phyloP scores from a whole-genome alignment of 306 rosid species.

The Cicer judaicum region DNA sequence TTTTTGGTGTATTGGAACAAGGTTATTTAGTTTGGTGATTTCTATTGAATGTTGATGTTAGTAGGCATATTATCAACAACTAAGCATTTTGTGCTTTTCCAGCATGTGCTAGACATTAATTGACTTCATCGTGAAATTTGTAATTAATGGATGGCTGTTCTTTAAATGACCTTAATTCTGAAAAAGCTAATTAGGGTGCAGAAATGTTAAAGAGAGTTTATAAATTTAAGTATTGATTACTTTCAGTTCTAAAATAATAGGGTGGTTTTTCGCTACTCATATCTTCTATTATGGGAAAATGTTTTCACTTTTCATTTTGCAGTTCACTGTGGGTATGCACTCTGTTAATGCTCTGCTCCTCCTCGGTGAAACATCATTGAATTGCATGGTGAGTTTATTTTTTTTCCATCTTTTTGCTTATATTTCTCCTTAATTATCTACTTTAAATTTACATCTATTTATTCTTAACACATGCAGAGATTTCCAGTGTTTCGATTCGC shows the following conservation, averaged over 20 bases:
- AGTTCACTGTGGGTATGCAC: conserved; percentile 81
- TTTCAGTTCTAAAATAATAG: conserved; percentile 21
- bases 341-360: conserved; percentile 80
- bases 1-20: too few relatives aligned
- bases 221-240: neutral
- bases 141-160: neutral
- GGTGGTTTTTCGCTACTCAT: neutral
- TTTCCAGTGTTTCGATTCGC: conserved; percentile 84
- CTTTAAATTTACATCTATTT: conserved; percentile 31
- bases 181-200: neutral
- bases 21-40: conserved; percentile 5
- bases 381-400: conserved; percentile 70
- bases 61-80: neutral
- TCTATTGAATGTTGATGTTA: conserved; percentile 24
- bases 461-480: conserved; percentile 63
- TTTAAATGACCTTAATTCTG: neutral
- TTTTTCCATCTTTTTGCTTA: neutral
- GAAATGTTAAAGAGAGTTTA: neutral
- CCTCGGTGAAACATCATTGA: conserved; percentile 76
- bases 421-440: neutral
- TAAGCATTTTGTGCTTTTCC: conserved; percentile 8
- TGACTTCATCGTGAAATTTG: neutral
- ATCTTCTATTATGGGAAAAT: conserved; percentile 30
- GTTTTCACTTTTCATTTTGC: conserved; percentile 46
- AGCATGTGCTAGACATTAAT: neutral